These are phyloP conservation scores for Pichia sp. DNA, from an alignment of 1,139 yeast genomes.

Conservation along the genomic window DNA sequence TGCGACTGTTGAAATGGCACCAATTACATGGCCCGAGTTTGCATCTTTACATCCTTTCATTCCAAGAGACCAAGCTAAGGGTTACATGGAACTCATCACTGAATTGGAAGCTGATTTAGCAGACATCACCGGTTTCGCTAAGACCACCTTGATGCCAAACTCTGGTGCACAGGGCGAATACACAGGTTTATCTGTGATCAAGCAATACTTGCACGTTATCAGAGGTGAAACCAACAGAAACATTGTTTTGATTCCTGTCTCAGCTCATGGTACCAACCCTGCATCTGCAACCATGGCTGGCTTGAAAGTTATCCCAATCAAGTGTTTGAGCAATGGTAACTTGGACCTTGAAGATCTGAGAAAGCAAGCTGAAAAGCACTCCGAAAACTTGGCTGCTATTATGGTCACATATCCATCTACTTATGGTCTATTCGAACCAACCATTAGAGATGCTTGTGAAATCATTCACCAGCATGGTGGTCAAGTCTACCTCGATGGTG, in stretches of 20 bases:
- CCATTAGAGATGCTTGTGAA: conserved; percentile 78
- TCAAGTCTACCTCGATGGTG: conserved; percentile 96
- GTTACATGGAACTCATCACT: conserved; percentile 67
- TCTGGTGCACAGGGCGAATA: conserved; percentile 99
- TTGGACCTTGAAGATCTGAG: conserved; percentile 74
- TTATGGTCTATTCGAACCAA: conserved; percentile 93
- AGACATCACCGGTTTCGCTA: conserved; percentile 92
- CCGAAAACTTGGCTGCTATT: conserved; percentile 71
- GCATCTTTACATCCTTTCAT: conserved; percentile 87
- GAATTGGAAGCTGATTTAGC: conserved; percentile 84
- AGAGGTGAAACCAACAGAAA: conserved; percentile 72
- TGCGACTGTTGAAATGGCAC: conserved; percentile 91
- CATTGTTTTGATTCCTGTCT: conserved; percentile 89
- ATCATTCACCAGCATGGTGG: conserved; percentile 85
- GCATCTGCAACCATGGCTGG: conserved; percentile 99
- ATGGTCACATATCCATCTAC: conserved; percentile 98
- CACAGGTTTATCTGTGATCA: conserved; percentile 85
- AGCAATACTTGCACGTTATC: conserved; percentile 61
- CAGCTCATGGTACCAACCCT: conserved; percentile 98
- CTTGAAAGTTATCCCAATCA: conserved; percentile 85
- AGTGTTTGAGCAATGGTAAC: conserved; percentile 81
- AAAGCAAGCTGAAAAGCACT: conserved; percentile 67
- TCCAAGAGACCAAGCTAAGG: conserved; percentile 80
- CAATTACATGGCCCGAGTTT: conserved; percentile 93
- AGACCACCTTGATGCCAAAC: conserved; percentile 90